Conservation (phyloP, 2,329 filamentous ascomycete species). For the Xylariales sp. region DNA sequence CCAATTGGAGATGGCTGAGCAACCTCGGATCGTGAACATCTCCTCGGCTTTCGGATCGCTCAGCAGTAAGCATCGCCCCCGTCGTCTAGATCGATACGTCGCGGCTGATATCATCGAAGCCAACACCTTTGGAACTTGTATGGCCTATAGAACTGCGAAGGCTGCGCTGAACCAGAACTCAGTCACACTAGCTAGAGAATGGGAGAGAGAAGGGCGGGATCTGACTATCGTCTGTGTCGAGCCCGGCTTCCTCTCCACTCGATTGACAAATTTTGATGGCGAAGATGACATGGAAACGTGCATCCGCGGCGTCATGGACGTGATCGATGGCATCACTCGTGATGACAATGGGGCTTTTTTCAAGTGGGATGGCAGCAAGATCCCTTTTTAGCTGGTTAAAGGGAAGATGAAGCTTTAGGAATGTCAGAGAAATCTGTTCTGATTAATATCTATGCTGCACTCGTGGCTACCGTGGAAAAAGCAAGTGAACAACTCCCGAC, state of each 20-base stretch:
- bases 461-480: no score
- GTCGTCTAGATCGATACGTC: neutral
- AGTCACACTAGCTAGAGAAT: slow-evolving; percentile 3
- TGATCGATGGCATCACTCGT: slow-evolving; percentile 6
- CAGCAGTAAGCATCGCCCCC: neutral
- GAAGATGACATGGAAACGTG: slow-evolving; percentile 9
- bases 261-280: neutral
- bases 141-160: slow-evolving; percentile 14
- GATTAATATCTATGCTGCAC: no score
- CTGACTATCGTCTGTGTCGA: neutral
- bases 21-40: slow-evolving; percentile 2
- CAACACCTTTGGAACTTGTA: slow-evolving; percentile 14
- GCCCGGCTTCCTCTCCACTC: slow-evolving; percentile 2
- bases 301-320: neutral
- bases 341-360: slow-evolving; percentile 1
- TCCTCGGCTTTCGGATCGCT: slow-evolving; percentile 4
- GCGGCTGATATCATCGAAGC: neutral
- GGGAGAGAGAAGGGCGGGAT: neutral
- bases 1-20: neutral
- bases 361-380: slow-evolving; percentile 3
- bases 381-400: neutral
- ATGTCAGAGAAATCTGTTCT: no score
- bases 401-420: no score
- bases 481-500: no score
- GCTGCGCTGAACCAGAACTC: slow-evolving; percentile 11